Conservation (phyloP, 768 basidiomycete species). For the Rhizopogon vinicolor region DNA sequence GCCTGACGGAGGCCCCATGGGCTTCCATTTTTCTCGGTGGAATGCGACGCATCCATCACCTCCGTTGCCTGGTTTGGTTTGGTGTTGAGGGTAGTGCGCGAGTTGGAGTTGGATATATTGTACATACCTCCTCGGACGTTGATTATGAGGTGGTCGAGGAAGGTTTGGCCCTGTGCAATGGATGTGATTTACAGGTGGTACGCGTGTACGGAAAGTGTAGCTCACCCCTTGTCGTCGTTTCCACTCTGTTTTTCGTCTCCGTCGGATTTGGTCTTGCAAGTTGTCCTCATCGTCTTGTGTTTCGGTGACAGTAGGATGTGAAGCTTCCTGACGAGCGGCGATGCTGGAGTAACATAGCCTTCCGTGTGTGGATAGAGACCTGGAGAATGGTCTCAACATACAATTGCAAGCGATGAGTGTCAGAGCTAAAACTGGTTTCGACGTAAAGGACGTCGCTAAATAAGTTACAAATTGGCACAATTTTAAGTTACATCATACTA, state of each 20-base stretch:
- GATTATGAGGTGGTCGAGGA: slow-evolving; percentile 80
- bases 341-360: background rate
- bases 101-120: background rate
- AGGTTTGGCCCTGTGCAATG: slow-evolving; percentile 58
- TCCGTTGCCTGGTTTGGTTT: slow-evolving; percentile 57
- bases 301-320: background rate
- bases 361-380: background rate
- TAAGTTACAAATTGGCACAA: too few relatives aligned
- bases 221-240: slow-evolving; percentile 69
- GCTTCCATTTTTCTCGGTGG: slow-evolving; percentile 82
- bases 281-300: background rate
- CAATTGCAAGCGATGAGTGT: background rate
- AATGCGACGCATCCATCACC: slow-evolving; percentile 93
- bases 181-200: slow-evolving; percentile 5
- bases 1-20: slow-evolving; percentile 86
- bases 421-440: background rate
- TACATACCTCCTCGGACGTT: slow-evolving; percentile 68
- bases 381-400: slow-evolving; percentile 10
- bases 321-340: background rate
- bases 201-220: background rate
- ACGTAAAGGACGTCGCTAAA: background rate
- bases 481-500: too few relatives aligned
- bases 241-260: slow-evolving; percentile 65
- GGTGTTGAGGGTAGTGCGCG: slow-evolving; percentile 2
- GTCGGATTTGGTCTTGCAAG: slow-evolving; percentile 12